Conservation (phyloP, 2,329 filamentous ascomycete genomes). For the Sphaerulina populicola region DNA sequence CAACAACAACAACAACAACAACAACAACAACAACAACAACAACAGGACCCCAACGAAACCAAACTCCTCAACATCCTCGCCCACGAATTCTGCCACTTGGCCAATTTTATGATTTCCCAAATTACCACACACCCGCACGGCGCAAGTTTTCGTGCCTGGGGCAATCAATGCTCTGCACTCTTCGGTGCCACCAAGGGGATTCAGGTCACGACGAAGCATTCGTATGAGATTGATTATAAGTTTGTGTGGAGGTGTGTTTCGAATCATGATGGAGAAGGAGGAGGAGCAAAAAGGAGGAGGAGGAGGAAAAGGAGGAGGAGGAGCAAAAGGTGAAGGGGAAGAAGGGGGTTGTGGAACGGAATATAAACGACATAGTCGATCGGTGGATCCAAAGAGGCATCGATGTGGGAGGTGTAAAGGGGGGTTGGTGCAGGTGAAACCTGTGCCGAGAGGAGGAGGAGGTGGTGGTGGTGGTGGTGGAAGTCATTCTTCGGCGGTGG, state of each 20-base stretch:
- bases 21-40: too few species aligned
- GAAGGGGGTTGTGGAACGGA: conserved; percentile 52
- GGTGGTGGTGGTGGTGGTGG: conserved; percentile 2
- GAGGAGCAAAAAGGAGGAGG: too few species aligned
- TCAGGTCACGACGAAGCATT: conserved; percentile 80
- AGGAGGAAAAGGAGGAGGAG: too few species aligned
- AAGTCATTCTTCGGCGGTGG: not conserved
- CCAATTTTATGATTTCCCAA: conserved; percentile 79
- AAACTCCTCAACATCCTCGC: conserved; percentile 77
- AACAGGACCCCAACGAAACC: conserved; percentile 29
- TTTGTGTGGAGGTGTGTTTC: conserved; percentile 71
- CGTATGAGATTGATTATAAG: conserved; percentile 84
- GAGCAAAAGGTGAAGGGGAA: too few species aligned
- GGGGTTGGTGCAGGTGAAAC: conserved; percentile 66
- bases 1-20: too few species aligned
- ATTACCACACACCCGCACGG: conserved; percentile 73
- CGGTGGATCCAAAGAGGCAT: conserved; percentile 63
- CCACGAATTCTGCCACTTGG: conserved; percentile 92
- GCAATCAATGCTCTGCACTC: conserved; percentile 46
- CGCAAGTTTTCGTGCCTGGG: conserved; percentile 72
- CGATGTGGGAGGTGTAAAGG: conserved; percentile 69
- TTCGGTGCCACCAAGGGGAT: conserved; percentile 55
- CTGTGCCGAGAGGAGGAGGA: conserved; percentile 50
- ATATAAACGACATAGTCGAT: conserved; percentile 78
- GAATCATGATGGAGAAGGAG: too few species aligned